These are phyloP conservation scores for Scleroderma bovista DNA, from an alignment of 768 basidiomycete species.

Conservation along the genomic window DNA sequence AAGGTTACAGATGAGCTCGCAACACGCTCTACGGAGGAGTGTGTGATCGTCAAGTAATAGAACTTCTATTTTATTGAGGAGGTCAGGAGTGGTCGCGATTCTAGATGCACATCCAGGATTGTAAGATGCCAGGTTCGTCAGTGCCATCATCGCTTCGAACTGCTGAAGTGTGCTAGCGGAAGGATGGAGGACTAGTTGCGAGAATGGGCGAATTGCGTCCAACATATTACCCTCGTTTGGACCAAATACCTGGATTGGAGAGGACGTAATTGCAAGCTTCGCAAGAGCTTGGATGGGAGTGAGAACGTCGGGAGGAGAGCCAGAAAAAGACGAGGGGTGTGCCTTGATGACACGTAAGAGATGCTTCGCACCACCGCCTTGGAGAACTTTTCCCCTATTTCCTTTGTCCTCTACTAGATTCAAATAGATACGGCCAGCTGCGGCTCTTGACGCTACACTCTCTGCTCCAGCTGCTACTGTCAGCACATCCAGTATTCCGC, in stretches of 20 bases:
- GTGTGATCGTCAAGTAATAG: conserved; percentile 77
- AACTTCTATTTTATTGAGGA: conserved; percentile 63
- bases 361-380: conserved; percentile 73
- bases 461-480: conserved; percentile 52
- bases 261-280: conserved; percentile 88
- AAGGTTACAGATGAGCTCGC: conserved; percentile 90
- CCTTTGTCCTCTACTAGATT: conserved; percentile 72
- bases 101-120: conserved; percentile 58
- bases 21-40: conserved; percentile 80
- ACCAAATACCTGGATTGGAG: conserved; percentile 88
- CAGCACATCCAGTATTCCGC: conserved; percentile 63
- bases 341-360: conserved; percentile 52
- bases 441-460: conserved; percentile 56
- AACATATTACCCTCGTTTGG: conserved; percentile 70
- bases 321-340: conserved; percentile 29
- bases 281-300: conserved; percentile 82
- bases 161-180: conserved; percentile 70
- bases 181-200: conserved; percentile 63
- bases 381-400: conserved; percentile 71
- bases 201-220: conserved; percentile 81
- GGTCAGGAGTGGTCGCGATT: conserved; percentile 55
- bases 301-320: conserved; percentile 20
- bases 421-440: conserved; percentile 58
- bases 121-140: conserved; percentile 90
- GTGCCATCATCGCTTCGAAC: conserved; percentile 93